Evolutionary conservation across 2,329 filamentous ascomycete genomes (phyloP).

Genomic region (Phaeomoniella chlamydospora): DNA sequence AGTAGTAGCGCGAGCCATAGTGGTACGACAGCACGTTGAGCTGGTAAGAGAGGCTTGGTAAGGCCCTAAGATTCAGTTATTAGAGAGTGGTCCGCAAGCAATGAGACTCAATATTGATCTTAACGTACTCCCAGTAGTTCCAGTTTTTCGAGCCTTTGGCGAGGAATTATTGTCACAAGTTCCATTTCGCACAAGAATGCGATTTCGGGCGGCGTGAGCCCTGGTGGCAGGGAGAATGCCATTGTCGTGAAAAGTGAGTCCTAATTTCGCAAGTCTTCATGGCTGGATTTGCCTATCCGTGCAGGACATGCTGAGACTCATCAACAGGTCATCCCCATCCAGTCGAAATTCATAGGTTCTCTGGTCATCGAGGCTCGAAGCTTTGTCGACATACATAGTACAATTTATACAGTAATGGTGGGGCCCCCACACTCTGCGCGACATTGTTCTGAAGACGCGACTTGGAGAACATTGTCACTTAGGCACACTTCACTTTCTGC

Average conservation of each 20-base stretch:
- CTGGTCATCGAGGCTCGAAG: no score
- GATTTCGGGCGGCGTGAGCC: constrained; percentile 73
- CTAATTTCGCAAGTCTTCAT: not conserved
- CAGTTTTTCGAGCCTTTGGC: constrained; percentile 76
- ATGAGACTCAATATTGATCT: no score
- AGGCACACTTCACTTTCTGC: no score
- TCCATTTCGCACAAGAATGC: constrained; percentile 98
- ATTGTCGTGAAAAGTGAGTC: constrained; percentile 21
- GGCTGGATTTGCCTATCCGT: not conserved
- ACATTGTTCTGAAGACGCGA: no score
- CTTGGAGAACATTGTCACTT: no score
- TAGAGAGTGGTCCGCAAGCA: no score
- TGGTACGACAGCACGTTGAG: constrained; percentile 63
- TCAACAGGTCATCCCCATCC: constrained; percentile 1
- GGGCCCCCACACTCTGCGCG: no score
- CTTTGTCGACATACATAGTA: no score
- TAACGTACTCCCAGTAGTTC: constrained; percentile 73
- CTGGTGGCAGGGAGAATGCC: constrained; percentile 47
- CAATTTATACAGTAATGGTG: no score
- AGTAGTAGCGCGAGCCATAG: constrained; percentile 92
- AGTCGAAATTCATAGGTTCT: constrained; percentile 1
- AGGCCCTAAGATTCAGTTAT: constrained; percentile 52
- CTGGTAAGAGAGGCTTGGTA: constrained; percentile 63
- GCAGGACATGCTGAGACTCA: not conserved
- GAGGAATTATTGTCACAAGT: constrained; percentile 79